Percentiles rank a stretch among this genome's conserved stretches.
Conservation (phyloP, 192 early-diverging fungal species). For the Backusella circina region DNA sequence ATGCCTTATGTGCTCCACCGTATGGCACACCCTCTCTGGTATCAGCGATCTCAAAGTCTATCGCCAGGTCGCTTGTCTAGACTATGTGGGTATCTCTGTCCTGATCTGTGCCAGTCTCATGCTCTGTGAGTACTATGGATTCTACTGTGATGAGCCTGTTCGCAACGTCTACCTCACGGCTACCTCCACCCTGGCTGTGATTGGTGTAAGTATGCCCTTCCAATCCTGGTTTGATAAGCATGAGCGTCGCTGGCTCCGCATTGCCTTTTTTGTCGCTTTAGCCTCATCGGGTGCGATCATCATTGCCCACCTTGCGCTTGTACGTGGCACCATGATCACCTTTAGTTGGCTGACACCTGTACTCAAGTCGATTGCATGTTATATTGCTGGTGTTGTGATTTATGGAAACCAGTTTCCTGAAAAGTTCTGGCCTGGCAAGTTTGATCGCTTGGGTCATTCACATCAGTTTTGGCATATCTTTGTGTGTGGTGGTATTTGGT, state of each 20-base stretch:
- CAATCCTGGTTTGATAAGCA: conserved; percentile 49
- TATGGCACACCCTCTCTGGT: conserved; percentile 56
- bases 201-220: conserved; percentile 47
- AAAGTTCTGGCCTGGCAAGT: conserved; percentile 51
- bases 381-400: conserved; percentile 50
- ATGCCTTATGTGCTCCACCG: conserved; percentile 54
- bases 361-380: conserved; percentile 46
- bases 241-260: conserved; percentile 42
- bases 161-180: conserved; percentile 48
- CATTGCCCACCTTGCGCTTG: conserved; percentile 41
- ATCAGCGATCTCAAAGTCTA: conserved; percentile 47
- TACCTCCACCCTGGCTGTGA: conserved; percentile 41
- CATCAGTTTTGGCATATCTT: conserved; percentile 63
- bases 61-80: conserved; percentile 50
- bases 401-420: conserved; percentile 61
- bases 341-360: conserved; percentile 46
- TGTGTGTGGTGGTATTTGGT: conserved; percentile 61
- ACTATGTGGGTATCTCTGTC: conserved; percentile 61
- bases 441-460: conserved; percentile 57
- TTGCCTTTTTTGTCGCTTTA: conserved; percentile 48
- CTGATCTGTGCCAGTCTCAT: conserved; percentile 56
- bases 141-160: conserved; percentile 44
- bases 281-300: conserved; percentile 50
- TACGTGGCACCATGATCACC: conserved; percentile 36
- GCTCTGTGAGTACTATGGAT: conserved; percentile 58